These are phyloP conservation scores for Monosporozyma solicola DNA, from an alignment of 805 yeast species.

Conservation along the genomic window DNA sequence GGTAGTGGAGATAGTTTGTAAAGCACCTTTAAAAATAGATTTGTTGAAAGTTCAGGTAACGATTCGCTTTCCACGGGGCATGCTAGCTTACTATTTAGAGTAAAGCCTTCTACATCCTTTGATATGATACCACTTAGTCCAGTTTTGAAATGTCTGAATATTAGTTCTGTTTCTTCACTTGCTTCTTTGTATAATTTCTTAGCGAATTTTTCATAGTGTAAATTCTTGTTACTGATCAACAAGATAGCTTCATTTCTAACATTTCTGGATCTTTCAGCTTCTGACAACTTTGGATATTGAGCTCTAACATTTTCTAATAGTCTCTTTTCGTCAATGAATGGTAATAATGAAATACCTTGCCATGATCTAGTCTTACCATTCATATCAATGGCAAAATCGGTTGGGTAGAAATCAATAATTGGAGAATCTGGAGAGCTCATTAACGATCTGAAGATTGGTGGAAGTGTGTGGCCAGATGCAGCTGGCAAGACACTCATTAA, in stretches of 20 bases:
- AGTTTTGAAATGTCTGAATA: slow-evolving; percentile 41
- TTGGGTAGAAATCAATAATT: slow-evolving; percentile 86
- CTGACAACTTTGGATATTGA: slow-evolving; percentile 55
- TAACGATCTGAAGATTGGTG: slow-evolving; percentile 67
- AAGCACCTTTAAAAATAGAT: slow-evolving; percentile 35
- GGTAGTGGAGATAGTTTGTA: slow-evolving; percentile 44
- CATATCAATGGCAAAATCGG: slow-evolving; percentile 83
- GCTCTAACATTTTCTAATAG: slow-evolving; percentile 56
- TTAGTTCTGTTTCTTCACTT: slow-evolving; percentile 19
- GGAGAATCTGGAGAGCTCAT: slow-evolving; percentile 76
- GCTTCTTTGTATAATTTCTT: slow-evolving; percentile 27
- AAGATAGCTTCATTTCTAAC: slow-evolving; percentile 62
- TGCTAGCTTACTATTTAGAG: slow-evolving; percentile 22
- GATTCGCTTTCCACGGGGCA: slow-evolving; percentile 32
- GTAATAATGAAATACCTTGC: slow-evolving; percentile 88
- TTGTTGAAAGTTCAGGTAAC: slow-evolving; percentile 34
- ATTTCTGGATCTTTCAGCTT: slow-evolving; percentile 62
- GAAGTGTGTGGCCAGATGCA: slow-evolving; percentile 79
- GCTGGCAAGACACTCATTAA: slow-evolving; percentile 94
- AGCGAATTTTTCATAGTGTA: slow-evolving; percentile 31
- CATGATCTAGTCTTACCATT: slow-evolving; percentile 91
- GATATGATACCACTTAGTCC: slow-evolving; percentile 52
- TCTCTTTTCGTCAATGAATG: slow-evolving; percentile 81
- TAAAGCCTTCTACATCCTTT: slow-evolving; percentile 28
- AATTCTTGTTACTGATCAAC: slow-evolving; percentile 56